Conservation (phyloP, 306 rosid species). For the Luffa acutangula region DNA sequence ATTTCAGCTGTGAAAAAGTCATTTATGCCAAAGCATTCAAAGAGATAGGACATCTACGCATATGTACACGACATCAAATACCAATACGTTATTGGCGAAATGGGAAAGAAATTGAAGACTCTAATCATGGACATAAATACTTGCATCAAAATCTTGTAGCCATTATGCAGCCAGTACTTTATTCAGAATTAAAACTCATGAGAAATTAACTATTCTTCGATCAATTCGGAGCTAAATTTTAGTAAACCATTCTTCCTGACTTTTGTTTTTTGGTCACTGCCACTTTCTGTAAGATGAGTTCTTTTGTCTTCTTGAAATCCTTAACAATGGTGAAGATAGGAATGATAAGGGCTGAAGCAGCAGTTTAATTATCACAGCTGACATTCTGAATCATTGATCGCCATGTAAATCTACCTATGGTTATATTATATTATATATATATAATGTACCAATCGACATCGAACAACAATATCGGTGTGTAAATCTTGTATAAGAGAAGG, state of each 20-base stretch:
- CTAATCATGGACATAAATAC: neutral
- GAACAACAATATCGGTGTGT: neutral
- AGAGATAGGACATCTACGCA: neutral
- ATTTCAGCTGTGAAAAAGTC: neutral
- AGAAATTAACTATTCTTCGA: neutral
- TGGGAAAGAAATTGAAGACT: neutral
- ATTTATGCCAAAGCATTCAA: neutral
- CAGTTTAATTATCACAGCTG: neutral
- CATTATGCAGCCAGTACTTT: neutral
- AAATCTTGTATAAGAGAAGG: neutral
- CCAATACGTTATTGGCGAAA: neutral
- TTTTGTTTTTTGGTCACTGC: neutral
- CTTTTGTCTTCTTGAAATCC: neutral
- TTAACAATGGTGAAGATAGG: neutral
- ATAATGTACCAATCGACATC: neutral
- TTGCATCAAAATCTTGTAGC: neutral
- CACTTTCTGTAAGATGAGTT: neutral
- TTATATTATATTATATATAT: neutral
- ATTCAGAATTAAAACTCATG: neutral
- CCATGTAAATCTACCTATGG: neutral
- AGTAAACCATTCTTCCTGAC: neutral
- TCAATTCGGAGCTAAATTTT: neutral
- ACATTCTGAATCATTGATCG: neutral
- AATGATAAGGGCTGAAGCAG: neutral
- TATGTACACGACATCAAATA: neutral